Percentiles rank a stretch among this genome's conserved stretches.
Evolutionary conservation across 1,139 yeast species (phyloP).

Genomic region (Wickerhamiella infanticola): DNA sequence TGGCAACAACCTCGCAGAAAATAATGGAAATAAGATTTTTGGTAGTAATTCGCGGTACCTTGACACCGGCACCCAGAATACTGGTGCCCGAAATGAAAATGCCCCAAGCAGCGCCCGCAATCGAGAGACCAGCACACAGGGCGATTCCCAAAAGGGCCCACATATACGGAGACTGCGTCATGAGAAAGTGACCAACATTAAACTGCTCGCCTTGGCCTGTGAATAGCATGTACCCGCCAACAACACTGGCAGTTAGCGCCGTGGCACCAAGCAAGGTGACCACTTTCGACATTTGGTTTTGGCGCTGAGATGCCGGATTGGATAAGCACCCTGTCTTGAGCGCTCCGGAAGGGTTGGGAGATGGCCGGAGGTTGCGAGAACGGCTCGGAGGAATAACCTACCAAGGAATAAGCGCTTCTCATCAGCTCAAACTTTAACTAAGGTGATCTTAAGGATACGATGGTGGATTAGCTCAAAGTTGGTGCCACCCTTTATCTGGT

Average conservation of each 20-base stretch:
- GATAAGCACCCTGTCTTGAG: too few relatives aligned
- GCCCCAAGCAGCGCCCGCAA: conserved; percentile 98
- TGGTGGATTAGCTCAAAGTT: too few relatives aligned
- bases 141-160: conserved; percentile 93
- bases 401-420: too few relatives aligned
- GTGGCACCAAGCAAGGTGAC: neutral
- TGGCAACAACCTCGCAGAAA: conserved; percentile 98
- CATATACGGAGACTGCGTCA: conserved; percentile 82
- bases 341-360: too few relatives aligned
- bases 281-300: neutral
- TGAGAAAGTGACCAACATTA: conserved; percentile 77
- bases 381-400: too few relatives aligned
- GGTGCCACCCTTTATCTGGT: too few relatives aligned
- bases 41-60: conserved; percentile 93
- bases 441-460: too few relatives aligned
- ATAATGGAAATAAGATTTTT: conserved; percentile 91
- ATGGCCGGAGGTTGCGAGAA: too few relatives aligned
- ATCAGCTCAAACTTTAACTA: too few relatives aligned
- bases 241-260: conserved; percentile 5
- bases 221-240: conserved; percentile 49
- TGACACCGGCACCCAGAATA: conserved; percentile 94
- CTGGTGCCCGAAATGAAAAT: conserved; percentile 92
- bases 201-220: conserved; percentile 85
- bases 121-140: conserved; percentile 86
- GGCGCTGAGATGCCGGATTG: too few relatives aligned